phyloP scores from a whole-genome alignment of 2,329 filamentous ascomycete species.

The Huntiella bhutanensis region DNA sequence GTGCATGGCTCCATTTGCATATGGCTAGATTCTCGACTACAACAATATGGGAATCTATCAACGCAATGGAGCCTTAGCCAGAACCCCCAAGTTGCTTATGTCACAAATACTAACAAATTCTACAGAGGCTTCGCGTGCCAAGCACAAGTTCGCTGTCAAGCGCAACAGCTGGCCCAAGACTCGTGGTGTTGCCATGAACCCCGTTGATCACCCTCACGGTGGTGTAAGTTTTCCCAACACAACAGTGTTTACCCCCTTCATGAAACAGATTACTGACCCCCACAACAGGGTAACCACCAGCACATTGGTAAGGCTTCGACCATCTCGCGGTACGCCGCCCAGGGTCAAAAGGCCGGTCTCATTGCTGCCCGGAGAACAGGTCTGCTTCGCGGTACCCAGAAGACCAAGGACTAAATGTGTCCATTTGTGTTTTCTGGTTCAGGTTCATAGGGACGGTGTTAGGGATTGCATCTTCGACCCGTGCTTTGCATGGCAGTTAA shows the following conservation, averaged over 20 bases:
- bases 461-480: slow-evolving; percentile 38
- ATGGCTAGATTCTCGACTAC: neutral
- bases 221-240: slow-evolving; percentile 37
- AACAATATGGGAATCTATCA: slow-evolving; percentile 21
- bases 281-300: slow-evolving; percentile 83
- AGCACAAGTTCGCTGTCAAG: slow-evolving; percentile 99
- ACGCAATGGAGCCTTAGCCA: neutral
- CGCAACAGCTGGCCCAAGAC: slow-evolving; percentile 99
- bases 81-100: too few species aligned
- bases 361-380: slow-evolving; percentile 98
- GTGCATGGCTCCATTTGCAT: too few species aligned
- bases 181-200: slow-evolving; percentile 99
- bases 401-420: slow-evolving; percentile 78
- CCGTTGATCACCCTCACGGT: slow-evolving; percentile 97
- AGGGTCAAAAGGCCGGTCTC: slow-evolving; percentile 99
- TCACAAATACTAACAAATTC: slow-evolving; percentile 10
- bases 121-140: slow-evolving; percentile 92
- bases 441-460: slow-evolving; percentile 39
- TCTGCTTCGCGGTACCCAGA: slow-evolving; percentile 99
- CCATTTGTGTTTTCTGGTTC: slow-evolving; percentile 11
- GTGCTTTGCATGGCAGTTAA: slow-evolving; percentile 27
- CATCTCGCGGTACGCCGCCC: slow-evolving; percentile 91
- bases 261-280: slow-evolving; percentile 23
- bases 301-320: slow-evolving; percentile 99
- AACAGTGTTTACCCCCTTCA: neutral